These are phyloP conservation scores for Gymnopilus junonius DNA, from an alignment of 768 basidiomycete genomes.

Conservation along the genomic window DNA sequence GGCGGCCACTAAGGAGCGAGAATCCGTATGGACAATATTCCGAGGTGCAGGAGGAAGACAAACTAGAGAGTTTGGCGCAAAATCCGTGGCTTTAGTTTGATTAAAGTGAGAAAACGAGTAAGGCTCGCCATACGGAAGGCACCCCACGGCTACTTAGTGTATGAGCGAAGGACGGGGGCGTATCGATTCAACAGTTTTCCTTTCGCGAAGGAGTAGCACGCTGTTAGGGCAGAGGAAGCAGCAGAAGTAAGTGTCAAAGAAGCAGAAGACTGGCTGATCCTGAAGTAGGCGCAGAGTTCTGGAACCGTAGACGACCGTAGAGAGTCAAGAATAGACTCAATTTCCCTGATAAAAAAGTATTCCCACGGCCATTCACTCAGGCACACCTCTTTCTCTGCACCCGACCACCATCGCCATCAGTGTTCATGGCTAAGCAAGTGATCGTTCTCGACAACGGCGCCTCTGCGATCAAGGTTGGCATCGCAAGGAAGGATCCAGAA, in stretches of 20 bases:
- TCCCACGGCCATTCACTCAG: constrained; percentile 20
- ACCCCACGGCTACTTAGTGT: constrained; percentile 13
- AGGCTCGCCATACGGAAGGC: constrained; percentile 14
- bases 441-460: constrained; percentile 91
- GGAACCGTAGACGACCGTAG: constrained; percentile 2
- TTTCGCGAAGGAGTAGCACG: constrained; percentile 21
- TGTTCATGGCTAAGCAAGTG: constrained; percentile 32
- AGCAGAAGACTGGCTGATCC: constrained; percentile 16
- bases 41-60: constrained; percentile 24
- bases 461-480: constrained; percentile 77
- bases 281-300: constrained; percentile 11
- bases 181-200: constrained; percentile 13
- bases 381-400: constrained; percentile 12
- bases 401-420: constrained; percentile 12
- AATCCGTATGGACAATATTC: constrained; percentile 12
- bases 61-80: constrained; percentile 16
- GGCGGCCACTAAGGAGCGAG: constrained; percentile 20
- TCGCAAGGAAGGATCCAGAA: constrained; percentile 38
- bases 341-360: constrained; percentile 9
- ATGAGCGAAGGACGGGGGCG: constrained; percentile 7
- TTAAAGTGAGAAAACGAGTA: constrained; percentile 23
- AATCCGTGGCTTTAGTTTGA: constrained; percentile 35
- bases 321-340: constrained; percentile 7
- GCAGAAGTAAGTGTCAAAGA: constrained; percentile 2
- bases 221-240: constrained; percentile 14